These are phyloP conservation scores for Mucor sp. DNA, from an alignment of 371 early-diverging fungal genomes.

Conservation along the genomic window DNA sequence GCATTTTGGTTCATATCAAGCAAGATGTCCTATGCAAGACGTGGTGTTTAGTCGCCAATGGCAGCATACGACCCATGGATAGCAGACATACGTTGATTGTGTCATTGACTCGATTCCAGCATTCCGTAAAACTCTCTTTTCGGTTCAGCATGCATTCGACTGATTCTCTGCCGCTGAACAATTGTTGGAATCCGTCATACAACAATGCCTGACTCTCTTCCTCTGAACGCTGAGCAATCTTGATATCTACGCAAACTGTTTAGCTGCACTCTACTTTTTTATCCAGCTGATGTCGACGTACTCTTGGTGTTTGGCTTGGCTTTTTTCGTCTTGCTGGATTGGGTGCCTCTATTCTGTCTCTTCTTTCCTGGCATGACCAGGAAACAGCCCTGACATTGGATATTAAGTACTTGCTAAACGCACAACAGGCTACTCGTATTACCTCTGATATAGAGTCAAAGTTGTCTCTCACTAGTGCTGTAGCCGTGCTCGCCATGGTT, in stretches of 20 bases:
- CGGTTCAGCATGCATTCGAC: constrained; percentile 42
- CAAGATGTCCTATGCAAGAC: constrained; percentile 38
- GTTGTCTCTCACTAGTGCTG: constrained; percentile 24
- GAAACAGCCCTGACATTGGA: constrained; percentile 44
- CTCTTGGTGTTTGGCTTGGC: constrained; percentile 7
- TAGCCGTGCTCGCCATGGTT: not conserved
- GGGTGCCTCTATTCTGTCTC: not conserved
- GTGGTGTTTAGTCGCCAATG: not conserved
- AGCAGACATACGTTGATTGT: constrained; percentile 46
- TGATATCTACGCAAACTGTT: constrained; percentile 5
- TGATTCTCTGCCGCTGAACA: constrained; percentile 50
- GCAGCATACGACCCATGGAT: not conserved
- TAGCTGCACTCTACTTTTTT: not conserved
- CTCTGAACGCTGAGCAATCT: constrained; percentile 11
- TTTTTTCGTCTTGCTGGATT: constrained; percentile 17
- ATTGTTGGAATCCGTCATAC: constrained; percentile 44
- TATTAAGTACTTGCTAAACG: not conserved
- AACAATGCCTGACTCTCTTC: constrained; percentile 8
- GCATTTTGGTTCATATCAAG: constrained; percentile 54
- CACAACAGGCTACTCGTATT: not conserved
- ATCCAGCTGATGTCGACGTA: not conserved
- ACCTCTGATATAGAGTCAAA: constrained; percentile 54
- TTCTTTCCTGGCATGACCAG: constrained; percentile 39
- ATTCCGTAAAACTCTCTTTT: constrained; percentile 33
- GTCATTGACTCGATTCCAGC: constrained; percentile 40